phyloP scores from a whole-genome alignment of 1,284 basidiomycete species.

The Trichosporon sp. region DNA sequence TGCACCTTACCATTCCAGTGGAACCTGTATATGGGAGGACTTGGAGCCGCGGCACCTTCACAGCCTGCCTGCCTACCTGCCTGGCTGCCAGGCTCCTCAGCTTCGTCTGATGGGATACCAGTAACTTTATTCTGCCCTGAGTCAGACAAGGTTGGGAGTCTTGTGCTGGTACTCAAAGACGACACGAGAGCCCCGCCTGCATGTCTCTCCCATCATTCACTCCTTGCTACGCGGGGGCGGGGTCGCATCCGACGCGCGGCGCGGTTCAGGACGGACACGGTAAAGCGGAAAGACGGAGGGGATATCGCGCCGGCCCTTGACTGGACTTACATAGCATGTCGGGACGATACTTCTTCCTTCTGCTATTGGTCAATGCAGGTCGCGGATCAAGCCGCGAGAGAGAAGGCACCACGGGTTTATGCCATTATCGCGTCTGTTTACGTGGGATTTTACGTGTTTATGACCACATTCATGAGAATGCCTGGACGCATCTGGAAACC shows the following conservation, averaged over 20 bases:
- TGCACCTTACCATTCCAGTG: constrained; percentile 1
- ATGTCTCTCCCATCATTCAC: neutral
- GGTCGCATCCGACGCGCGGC: neutral
- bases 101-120: neutral
- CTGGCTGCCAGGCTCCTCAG: too few species aligned
- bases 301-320: neutral
- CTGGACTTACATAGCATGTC: neutral
- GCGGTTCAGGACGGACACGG: neutral
- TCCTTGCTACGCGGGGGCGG: neutral
- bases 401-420: neutral
- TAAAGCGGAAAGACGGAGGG: neutral
- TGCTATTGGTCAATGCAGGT: neutral
- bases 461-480: constrained; percentile 6
- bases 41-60: neutral
- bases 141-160: neutral
- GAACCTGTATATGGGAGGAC: neutral
- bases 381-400: neutral
- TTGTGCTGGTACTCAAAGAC: neutral
- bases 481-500: constrained; percentile 8
- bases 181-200: neutral
- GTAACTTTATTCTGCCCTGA: neutral
- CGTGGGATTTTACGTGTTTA: constrained; percentile 3
- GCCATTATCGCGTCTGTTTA: constrained; percentile 4
- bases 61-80: neutral
- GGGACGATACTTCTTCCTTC: neutral